These are phyloP conservation scores for Panicum hallii DNA, from an alignment of 202 grass and related monocot genomes.

Conservation along the genomic window DNA sequence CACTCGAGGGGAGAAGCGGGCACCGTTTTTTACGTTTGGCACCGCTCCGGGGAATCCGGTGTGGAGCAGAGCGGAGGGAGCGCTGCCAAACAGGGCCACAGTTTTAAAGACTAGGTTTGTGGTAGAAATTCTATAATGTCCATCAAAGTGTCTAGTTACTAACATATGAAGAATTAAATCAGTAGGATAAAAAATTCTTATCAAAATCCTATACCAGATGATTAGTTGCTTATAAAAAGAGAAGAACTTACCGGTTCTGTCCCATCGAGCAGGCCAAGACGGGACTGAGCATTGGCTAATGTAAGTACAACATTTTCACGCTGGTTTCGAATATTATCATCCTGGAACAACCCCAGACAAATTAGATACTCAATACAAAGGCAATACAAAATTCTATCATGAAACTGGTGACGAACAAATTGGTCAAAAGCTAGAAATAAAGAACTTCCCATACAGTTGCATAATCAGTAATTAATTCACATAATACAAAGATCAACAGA, in stretches of 20 bases:
- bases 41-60: too few relatives aligned
- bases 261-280: conserved; percentile 49
- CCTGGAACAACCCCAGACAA: conserved; percentile 49
- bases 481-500: not conserved
- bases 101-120: not conserved
- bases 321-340: conserved; percentile 91
- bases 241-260: conserved; percentile 70
- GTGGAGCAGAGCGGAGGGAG: too few relatives aligned
- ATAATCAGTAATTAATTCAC: not conserved
- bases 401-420: not conserved
- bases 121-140: not conserved
- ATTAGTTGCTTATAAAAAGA: not conserved
- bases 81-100: too few relatives aligned
- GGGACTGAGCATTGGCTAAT: conserved; percentile 90
- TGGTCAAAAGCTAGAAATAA: conserved; percentile 19
- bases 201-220: conserved; percentile 12
- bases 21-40: too few relatives aligned
- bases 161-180: conserved; percentile 22
- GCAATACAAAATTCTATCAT: conserved; percentile 11
- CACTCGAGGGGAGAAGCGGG: too few relatives aligned
- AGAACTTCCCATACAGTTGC: not conserved
- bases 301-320: conserved; percentile 91
- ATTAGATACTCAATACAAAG: conserved; percentile 19
- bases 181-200: conserved; percentile 10
- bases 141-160: conserved; percentile 18